phyloP scores from a whole-genome alignment of 306 rosid species.

The Dalbergia oliveri region DNA sequence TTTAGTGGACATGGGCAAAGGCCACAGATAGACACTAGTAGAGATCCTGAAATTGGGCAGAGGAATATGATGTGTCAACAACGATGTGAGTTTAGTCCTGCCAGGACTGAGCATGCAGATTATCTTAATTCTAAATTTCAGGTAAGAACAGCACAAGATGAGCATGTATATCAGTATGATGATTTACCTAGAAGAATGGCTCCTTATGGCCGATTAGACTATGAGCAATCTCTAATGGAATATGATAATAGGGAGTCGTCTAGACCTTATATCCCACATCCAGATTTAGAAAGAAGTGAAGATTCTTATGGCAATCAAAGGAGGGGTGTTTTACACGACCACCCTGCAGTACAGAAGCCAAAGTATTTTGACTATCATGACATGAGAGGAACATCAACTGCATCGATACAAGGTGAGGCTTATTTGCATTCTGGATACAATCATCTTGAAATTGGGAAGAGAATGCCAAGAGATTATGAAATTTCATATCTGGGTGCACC shows the following conservation, averaged over 20 bases:
- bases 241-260: conserved; percentile 64
- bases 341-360: conserved; percentile 52
- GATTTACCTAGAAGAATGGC: conserved; percentile 62
- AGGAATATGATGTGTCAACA: conserved; percentile 56
- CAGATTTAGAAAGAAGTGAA: conserved; percentile 60
- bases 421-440: conserved; percentile 57
- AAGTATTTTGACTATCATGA: conserved; percentile 61
- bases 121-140: conserved; percentile 57
- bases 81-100: conserved; percentile 61
- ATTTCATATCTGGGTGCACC: conserved; percentile 53
- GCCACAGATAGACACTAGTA: conserved; percentile 52
- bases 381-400: conserved; percentile 58
- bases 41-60: conserved; percentile 59
- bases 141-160: conserved; percentile 55
- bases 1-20: conserved; percentile 66
- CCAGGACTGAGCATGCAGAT: conserved; percentile 54
- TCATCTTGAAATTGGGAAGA: conserved; percentile 58
- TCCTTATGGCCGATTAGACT: conserved; percentile 59
- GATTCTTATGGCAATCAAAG: conserved; percentile 56
- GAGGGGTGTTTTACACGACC: conserved; percentile 52
- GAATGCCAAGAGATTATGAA: conserved; percentile 64
- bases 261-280: conserved; percentile 53
- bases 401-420: conserved; percentile 59
- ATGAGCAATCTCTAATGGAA: conserved; percentile 58
- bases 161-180: conserved; percentile 61